Conservation (phyloP, 768 basidiomycete genomes). For the Saitozyma sp. region DNA sequence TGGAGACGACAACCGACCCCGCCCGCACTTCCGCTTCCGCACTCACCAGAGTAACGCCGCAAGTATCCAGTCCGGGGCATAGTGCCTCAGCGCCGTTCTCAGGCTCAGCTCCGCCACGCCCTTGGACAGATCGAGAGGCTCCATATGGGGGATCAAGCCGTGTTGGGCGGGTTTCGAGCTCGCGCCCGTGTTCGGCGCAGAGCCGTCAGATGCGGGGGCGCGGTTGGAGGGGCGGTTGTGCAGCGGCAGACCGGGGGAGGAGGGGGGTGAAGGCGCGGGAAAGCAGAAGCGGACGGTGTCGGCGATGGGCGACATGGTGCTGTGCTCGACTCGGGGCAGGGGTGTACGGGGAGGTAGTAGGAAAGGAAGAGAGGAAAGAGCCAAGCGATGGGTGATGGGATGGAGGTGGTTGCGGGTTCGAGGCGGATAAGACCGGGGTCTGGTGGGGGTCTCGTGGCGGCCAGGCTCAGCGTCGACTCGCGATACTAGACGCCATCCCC, state of each 20-base stretch:
- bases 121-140: constrained; percentile 14
- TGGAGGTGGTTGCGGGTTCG: too few relatives aligned
- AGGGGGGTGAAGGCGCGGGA: constrained; percentile 22
- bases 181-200: constrained; percentile 1
- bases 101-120: constrained; percentile 26
- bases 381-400: too few relatives aligned
- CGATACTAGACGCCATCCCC: too few relatives aligned
- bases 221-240: too few relatives aligned
- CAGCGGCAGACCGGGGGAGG: neutral
- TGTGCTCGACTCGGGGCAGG: neutral
- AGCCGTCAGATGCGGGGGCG: neutral
- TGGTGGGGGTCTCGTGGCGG: too few relatives aligned
- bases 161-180: constrained; percentile 4
- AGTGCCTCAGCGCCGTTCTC: constrained; percentile 32
- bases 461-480: too few relatives aligned
- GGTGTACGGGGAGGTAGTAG: too few relatives aligned
- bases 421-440: too few relatives aligned
- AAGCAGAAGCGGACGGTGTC: constrained; percentile 43
- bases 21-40: neutral
- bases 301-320: constrained; percentile 31
- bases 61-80: constrained; percentile 47
- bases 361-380: too few relatives aligned
- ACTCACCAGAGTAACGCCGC: constrained; percentile 46
- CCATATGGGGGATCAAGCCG: constrained; percentile 10
- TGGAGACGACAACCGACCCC: neutral